Percentiles rank a stretch among this genome's conserved stretches.
Conservation (phyloP, 176 grass and related monocot species). For the Lolium perenne region DNA sequence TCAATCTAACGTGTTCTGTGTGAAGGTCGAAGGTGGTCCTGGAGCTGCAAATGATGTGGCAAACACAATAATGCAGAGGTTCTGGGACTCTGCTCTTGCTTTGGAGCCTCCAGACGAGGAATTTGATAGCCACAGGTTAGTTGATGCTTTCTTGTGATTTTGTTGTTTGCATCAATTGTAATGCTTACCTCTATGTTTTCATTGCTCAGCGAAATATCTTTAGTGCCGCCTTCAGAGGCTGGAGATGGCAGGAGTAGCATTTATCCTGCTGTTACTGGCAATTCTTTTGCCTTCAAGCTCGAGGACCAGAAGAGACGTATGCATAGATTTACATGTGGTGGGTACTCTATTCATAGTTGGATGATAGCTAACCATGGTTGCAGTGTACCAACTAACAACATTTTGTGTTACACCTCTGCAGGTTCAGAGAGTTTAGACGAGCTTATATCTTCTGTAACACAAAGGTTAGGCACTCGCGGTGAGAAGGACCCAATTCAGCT, state of each 20-base stretch:
- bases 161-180: slow-evolving; percentile 14
- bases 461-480: slow-evolving; percentile 58
- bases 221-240: slow-evolving; percentile 71
- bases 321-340: slow-evolving; percentile 91
- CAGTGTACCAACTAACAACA: slow-evolving; percentile 28
- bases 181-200: slow-evolving; percentile 34
- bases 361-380: slow-evolving; percentile 8
- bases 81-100: slow-evolving; percentile 96
- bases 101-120: slow-evolving; percentile 74
- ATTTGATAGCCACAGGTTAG: slow-evolving; percentile 79
- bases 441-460: slow-evolving; percentile 57
- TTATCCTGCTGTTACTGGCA: slow-evolving; percentile 67
- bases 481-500: slow-evolving; percentile 66
- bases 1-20: slow-evolving; percentile 28
- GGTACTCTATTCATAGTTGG: slow-evolving; percentile 44
- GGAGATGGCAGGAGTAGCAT: slow-evolving; percentile 60
- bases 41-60: slow-evolving; percentile 74
- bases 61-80: slow-evolving; percentile 91
- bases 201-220: slow-evolving; percentile 71
- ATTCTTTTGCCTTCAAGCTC: slow-evolving; percentile 86
- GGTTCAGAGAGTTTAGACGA: slow-evolving; percentile 76
- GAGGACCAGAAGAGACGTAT: slow-evolving; percentile 77
- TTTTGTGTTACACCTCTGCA: slow-evolving; percentile 35
- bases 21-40: slow-evolving; percentile 79
- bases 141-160: slow-evolving; percentile 8